These are phyloP conservation scores for Phalaenopsis hybrid DNA, from an alignment of 116 monocot genomes.

Conservation along the genomic window DNA sequence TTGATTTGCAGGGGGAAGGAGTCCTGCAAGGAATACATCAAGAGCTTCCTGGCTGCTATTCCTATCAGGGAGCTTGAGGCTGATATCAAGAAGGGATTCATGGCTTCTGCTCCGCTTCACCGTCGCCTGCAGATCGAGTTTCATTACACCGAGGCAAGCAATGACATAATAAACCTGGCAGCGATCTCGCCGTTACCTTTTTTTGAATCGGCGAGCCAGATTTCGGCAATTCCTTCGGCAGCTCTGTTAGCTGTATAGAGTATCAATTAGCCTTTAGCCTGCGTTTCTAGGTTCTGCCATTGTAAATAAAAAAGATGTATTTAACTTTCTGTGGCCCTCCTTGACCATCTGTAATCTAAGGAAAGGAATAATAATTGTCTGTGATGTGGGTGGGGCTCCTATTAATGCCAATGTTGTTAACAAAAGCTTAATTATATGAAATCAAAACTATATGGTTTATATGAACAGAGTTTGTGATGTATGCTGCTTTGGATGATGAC, in stretches of 20 bases:
- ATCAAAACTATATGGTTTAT: no score
- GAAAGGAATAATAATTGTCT: no score
- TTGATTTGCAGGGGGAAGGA: slow-evolving; percentile 36
- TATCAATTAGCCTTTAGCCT: background rate
- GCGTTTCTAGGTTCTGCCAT: background rate
- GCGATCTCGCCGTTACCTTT: background rate
- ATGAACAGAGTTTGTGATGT: no score
- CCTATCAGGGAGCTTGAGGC: slow-evolving; percentile 55
- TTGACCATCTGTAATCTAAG: no score
- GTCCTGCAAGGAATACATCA: slow-evolving; percentile 64
- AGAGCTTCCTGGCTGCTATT: slow-evolving; percentile 62
- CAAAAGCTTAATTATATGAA: no score
- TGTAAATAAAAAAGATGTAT: background rate
- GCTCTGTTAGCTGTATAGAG: background rate
- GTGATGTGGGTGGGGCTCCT: no score
- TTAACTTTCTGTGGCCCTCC: no score
- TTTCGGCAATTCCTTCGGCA: background rate
- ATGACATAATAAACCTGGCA: background rate
- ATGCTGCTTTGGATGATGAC: no score
- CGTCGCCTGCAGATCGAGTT: slow-evolving; percentile 69
- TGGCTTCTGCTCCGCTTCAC: slow-evolving; percentile 19
- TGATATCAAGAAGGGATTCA: slow-evolving; percentile 49
- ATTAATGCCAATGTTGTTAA: no score
- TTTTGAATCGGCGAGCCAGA: background rate
- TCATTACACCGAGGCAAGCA: slow-evolving; percentile 32